Base-by-base conservation (phyloP, 345 rosid species). In the Aquilaria malaccensis region DNA sequence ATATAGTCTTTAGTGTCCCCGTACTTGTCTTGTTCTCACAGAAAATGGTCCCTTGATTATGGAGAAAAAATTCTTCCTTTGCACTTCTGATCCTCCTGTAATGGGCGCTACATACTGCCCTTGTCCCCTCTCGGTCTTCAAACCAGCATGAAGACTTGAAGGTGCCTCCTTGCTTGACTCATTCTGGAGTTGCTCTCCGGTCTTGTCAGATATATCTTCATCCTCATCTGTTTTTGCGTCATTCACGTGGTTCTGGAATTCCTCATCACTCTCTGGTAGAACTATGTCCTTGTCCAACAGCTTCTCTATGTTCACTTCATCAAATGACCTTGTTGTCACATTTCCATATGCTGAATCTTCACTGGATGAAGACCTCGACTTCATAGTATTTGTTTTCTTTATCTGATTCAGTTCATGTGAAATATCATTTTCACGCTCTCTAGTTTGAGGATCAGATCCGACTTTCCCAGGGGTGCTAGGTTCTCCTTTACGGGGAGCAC, bases 251-350 rank as follows among this genome's bases (percentile, higher is more conserved):
- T 33, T 60, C 48, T 63, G 62, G 30, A 22, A 56, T 58, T 83
- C 91, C 54, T 56, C 66, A 29, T 82, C 90, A 49, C 86, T 83
- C 4, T 85, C 85, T n/a, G 79, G 52, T 50, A 88, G 66, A 43
- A 73, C 73, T 52, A 73, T 67, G 43, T 88, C 90, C 81, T 80
- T 84, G 45, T 85, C 96, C 76, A 83, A 65, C 55, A 79, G 67
- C 67, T 76, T 76, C 49, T 72, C 64, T 58, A 75, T 84, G 45
- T 83, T 80, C 66, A 76, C 82, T 55, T 74, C 67, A 10, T 73
- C 76, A 52, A 68, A 76, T 49, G 82, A 75, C 77, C 73, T 70
- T 7, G 74, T 46, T 55, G 62, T 63, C 61, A 72, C 45, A 54
- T 67, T 63, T 30, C 54, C 69, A 4, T 72, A 85, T 30, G 52